Percentiles rank a stretch among this genome's conserved stretches.
Evolutionary conservation across 306 rosid genomes (phyloP).

Genomic region (Senna siamea): DNA sequence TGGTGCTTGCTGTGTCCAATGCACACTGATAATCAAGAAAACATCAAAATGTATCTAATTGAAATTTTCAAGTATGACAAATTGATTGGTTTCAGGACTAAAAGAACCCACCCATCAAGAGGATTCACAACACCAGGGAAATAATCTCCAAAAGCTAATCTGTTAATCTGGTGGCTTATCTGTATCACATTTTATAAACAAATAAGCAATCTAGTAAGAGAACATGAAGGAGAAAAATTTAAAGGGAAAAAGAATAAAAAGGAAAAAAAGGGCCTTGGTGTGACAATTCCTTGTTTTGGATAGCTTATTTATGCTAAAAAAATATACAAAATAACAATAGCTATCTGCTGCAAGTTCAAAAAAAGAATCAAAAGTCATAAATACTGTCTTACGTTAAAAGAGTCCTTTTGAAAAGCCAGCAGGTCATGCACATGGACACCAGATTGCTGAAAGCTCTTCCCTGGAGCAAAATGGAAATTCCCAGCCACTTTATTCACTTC

Average conservation of each 20-base stretch:
- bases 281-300: conserved; percentile 1
- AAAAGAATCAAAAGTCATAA: conserved; percentile 24
- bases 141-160: conserved; percentile 82
- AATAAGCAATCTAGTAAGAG: conserved; percentile 34
- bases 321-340: too few species aligned
- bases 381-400: conserved; percentile 80
- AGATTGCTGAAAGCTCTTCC: conserved; percentile 98
- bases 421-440: conserved; percentile 90
- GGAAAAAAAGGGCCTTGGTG: background rate
- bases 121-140: conserved; percentile 97
- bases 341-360: background rate
- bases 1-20: conserved; percentile 81
- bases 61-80: conserved; percentile 9
- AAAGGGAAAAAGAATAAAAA: background rate
- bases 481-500: conserved; percentile 99
- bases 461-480: conserved; percentile 97
- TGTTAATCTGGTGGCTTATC: conserved; percentile 89
- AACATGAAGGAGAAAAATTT: conserved; percentile 12
- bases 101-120: conserved; percentile 72
- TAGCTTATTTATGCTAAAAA: conserved; percentile 5
- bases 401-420: conserved; percentile 91
- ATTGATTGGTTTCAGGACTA: conserved; percentile 30
- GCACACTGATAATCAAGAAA: conserved; percentile 62
- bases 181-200: conserved; percentile 40
- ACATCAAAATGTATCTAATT: conserved; percentile 33